These are phyloP conservation scores for Diphasiastrum complanatum DNA, from an alignment of 83 land plant species.

Conservation along the genomic window DNA sequence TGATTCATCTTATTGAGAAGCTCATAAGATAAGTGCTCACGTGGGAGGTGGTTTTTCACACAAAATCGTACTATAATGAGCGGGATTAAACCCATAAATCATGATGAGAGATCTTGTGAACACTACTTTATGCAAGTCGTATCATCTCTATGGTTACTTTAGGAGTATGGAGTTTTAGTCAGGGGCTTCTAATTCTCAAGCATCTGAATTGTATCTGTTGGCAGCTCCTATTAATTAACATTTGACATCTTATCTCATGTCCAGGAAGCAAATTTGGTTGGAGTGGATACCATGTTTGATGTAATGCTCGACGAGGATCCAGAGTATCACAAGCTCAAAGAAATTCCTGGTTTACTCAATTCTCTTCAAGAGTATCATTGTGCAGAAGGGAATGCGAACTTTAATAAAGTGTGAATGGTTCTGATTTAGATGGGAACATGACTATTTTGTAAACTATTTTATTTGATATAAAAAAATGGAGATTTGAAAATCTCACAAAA, in stretches of 20 bases:
- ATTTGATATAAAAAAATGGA: too few species aligned
- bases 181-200: too few species aligned
- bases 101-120: too few species aligned
- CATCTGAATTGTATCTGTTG: neutral
- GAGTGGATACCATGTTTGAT: conserved; percentile 13
- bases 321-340: conserved; percentile 6
- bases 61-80: too few species aligned
- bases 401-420: neutral
- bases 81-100: too few species aligned
- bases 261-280: conserved; percentile 14
- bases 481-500: too few species aligned
- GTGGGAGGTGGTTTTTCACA: too few species aligned
- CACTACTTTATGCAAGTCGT: too few species aligned
- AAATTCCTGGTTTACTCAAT: conserved; percentile 17
- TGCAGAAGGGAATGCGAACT: neutral
- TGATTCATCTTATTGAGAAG: too few species aligned
- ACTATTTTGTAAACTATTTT: neutral
- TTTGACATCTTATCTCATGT: neutral
- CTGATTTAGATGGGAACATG: neutral
- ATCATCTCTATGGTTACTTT: too few species aligned
- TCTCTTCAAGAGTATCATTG: conserved; percentile 15
- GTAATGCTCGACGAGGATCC: conserved; percentile 11
- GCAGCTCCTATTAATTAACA: neutral
- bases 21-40: too few species aligned
- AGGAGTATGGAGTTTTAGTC: too few species aligned